Conservation (phyloP, 2,329 filamentous ascomycete species). For the Hyphodiscus sp. region DNA sequence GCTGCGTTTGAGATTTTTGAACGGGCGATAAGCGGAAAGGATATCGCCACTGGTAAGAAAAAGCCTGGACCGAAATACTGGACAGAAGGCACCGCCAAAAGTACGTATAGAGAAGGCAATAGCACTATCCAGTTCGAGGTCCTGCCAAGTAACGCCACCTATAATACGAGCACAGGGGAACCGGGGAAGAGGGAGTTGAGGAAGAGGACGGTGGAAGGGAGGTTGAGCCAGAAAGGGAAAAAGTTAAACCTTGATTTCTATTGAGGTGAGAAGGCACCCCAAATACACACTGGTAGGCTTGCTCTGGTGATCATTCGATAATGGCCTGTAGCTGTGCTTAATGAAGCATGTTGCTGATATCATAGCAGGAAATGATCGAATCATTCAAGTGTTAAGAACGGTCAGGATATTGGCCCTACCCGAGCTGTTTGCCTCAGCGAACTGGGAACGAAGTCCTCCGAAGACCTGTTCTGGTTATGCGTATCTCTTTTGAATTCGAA, state of each 20-base stretch:
- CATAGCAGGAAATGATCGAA: no score
- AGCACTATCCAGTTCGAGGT: conserved; percentile 38
- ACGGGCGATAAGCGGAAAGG: conserved; percentile 40
- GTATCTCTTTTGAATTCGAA: no score
- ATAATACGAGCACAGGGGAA: conserved; percentile 38
- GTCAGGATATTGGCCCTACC: no score
- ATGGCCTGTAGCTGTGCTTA: no score
- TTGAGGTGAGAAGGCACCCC: neutral
- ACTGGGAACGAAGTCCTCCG: no score
- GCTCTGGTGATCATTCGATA: neutral
- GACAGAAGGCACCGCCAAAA: conserved; percentile 18
- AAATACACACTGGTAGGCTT: neutral
- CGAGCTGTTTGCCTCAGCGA: no score
- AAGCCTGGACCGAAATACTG: conserved; percentile 32
- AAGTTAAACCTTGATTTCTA: conserved; percentile 5
- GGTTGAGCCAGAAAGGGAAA: conserved; percentile 4
- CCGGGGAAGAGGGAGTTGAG: conserved; percentile 21
- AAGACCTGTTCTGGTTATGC: no score
- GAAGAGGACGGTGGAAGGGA: neutral
- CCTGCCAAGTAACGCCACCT: conserved; percentile 38
- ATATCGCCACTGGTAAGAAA: conserved; percentile 46
- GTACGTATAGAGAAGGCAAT: conserved; percentile 24
- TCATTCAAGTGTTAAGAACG: no score
- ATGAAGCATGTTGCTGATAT: no score
- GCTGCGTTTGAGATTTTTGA: conserved; percentile 46